These are phyloP conservation scores for Dipteronia sinensis DNA, from an alignment of 345 rosid species.

Conservation along the genomic window DNA sequence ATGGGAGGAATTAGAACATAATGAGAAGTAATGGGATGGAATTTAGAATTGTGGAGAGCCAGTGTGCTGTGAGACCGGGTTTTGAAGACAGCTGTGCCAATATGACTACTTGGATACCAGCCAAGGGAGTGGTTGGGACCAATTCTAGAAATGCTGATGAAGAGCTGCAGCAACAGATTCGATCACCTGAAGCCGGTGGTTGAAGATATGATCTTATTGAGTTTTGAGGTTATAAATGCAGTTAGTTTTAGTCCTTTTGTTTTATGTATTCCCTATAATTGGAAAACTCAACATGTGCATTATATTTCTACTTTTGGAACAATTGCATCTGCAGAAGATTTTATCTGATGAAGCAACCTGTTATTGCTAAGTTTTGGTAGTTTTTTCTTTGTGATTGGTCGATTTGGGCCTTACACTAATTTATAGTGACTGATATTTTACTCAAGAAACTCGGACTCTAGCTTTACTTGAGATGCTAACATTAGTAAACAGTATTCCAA, in stretches of 20 bases:
- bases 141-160: conserved; percentile 63
- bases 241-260: neutral
- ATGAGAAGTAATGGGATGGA: conserved; percentile 36
- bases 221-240: neutral
- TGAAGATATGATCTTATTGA: neutral
- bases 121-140: conserved; percentile 83
- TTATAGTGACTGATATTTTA: neutral
- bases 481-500: neutral
- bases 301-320: neutral
- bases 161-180: conserved; percentile 39
- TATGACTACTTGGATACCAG: conserved; percentile 67
- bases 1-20: conserved; percentile 75
- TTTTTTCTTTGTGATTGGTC: neutral
- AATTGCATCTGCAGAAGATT: neutral
- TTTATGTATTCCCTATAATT: neutral
- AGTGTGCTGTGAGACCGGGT: conserved; percentile 56
- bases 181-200: conserved; percentile 32
- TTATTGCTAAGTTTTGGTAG: no score
- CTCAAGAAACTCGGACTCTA: no score
- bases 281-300: neutral
- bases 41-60: conserved; percentile 71
- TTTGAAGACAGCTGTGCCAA: conserved; percentile 71
- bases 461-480: neutral
- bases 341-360: neutral
- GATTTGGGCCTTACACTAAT: neutral